Evolutionary conservation across 2,329 filamentous ascomycete genomes (phyloP).

Genomic region (Scedosporium aurantiacum): DNA sequence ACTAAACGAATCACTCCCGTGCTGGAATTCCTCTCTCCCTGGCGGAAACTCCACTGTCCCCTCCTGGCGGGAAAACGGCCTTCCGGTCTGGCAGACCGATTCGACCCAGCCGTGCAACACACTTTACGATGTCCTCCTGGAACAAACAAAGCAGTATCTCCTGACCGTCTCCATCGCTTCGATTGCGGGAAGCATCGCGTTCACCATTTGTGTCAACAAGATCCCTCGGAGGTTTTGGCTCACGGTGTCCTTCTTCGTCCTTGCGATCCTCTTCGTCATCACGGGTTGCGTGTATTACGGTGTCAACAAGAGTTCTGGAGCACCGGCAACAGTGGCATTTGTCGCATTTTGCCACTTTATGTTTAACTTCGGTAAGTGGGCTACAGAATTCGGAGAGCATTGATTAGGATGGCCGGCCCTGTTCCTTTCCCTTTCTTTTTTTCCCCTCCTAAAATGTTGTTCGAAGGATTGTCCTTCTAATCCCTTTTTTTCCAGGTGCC

Average conservation of each 20-base stretch:
- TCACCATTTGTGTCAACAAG: constrained; percentile 35
- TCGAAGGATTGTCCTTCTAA: constrained; percentile 8
- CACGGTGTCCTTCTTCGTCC: constrained; percentile 35
- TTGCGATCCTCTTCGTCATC: constrained; percentile 34
- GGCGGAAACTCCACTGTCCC: constrained; percentile 33
- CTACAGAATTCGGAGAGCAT: background rate
- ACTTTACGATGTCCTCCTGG: constrained; percentile 38
- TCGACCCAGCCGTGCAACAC: constrained; percentile 36
- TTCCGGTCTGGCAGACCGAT: constrained; percentile 41
- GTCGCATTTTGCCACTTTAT: constrained; percentile 43
- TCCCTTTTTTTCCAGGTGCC: constrained; percentile 27
- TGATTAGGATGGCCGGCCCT: background rate
- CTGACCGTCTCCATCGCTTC: constrained; percentile 40
- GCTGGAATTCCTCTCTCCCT: constrained; percentile 33
- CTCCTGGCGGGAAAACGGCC: constrained; percentile 24
- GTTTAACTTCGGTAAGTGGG: constrained; percentile 39
- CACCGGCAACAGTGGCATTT: constrained; percentile 35
- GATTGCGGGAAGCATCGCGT: constrained; percentile 37
- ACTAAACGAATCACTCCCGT: constrained; percentile 28
- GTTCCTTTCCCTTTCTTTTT: background rate
- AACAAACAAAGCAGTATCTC: constrained; percentile 42
- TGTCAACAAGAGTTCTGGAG: constrained; percentile 28
- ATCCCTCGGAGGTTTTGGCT: constrained; percentile 38
- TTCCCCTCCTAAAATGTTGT: background rate
- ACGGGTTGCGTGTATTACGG: constrained; percentile 40